Conservation (phyloP, 2,329 filamentous ascomycete species). For the Exophiala sp. region DNA sequence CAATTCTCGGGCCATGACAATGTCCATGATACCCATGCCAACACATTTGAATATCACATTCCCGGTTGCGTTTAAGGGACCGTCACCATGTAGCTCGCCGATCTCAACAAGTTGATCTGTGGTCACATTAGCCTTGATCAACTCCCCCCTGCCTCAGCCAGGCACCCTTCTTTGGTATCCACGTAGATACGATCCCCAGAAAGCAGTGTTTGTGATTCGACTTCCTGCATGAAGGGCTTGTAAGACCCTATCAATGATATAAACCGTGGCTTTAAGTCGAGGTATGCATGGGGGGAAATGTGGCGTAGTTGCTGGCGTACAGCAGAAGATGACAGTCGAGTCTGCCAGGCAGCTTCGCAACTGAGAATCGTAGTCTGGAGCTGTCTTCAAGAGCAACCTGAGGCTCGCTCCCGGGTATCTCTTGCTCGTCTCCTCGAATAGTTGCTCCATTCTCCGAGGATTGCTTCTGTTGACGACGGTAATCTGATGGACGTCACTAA, state of each 20-base stretch:
- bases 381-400: slow-evolving; percentile 52
- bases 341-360: slow-evolving; percentile 31
- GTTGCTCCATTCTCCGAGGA: slow-evolving; percentile 52
- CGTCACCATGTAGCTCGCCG: slow-evolving; percentile 35
- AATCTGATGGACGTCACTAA: slow-evolving; percentile 51
- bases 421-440: slow-evolving; percentile 33
- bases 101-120: slow-evolving; percentile 40
- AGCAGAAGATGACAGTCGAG: slow-evolving; percentile 46
- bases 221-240: slow-evolving; percentile 49
- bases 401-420: slow-evolving; percentile 36
- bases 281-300: slow-evolving; percentile 39
- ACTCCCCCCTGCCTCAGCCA: slow-evolving; percentile 32
- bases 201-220: slow-evolving; percentile 42
- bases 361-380: slow-evolving; percentile 43
- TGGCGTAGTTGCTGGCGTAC: slow-evolving; percentile 43
- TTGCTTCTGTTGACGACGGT: slow-evolving; percentile 67
- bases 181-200: slow-evolving; percentile 51
- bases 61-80: slow-evolving; percentile 26
- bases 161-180: slow-evolving; percentile 58
- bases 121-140: slow-evolving; percentile 38
- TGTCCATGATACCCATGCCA: slow-evolving; percentile 48
- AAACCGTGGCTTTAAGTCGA: slow-evolving; percentile 39
- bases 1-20: slow-evolving; percentile 41
- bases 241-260: slow-evolving; percentile 51
- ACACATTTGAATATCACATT: slow-evolving; percentile 49